Evolutionary conservation across 1,284 basidiomycete genomes (phyloP), one percentile per base, ranked within the genome.

Genomic region (Pulchroboletus neoregius): DNA sequence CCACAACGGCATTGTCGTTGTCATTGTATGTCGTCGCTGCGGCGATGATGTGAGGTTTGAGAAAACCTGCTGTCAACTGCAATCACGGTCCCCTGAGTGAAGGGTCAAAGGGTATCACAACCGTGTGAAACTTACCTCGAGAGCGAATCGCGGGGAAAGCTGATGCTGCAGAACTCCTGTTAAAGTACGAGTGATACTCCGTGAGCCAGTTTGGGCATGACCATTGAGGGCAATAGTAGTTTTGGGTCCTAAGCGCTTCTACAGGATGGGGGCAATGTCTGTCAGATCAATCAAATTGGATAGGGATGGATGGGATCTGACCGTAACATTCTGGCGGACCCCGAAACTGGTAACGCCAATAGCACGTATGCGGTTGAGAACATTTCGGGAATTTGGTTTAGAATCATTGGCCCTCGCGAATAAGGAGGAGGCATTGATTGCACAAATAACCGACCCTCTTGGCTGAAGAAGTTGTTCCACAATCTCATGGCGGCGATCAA

Each of bases 151-250:
- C 11, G 80, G 79, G 18, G 76, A 79, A 60, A 78, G 76, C 50
- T 84, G 83, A 56, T 86, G 80, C 48, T 77, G 76, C 40, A 87
- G 54, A 5, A 81, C 81, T 36, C 80, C 82, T 35, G 76, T 60
- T 46, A 85, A 61, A 46, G 73, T 74, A 13, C 73, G 74, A 20
- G 56, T 55, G 39, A 50, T 58, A 32, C 50, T 59, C 23, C 51
- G 55, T 36, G 59, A 50, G 48, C 63, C 56, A 11, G 62, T 53
- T 42, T 61, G 58, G 43, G 68, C 58, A 39, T 62, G 58, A 26
- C 65, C 65, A 41, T 61, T 58, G 24, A 73, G 55, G 22, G 60
- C 54, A n/a, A 72, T 10, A 6, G 61, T 62, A 7, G 73, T 76
- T 32, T 65, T 67, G 5, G 70, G 63, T 13, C 60, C 67, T 39